Conservation (phyloP, 768 basidiomycete species). For the Podaxis pistillaris region DNA sequence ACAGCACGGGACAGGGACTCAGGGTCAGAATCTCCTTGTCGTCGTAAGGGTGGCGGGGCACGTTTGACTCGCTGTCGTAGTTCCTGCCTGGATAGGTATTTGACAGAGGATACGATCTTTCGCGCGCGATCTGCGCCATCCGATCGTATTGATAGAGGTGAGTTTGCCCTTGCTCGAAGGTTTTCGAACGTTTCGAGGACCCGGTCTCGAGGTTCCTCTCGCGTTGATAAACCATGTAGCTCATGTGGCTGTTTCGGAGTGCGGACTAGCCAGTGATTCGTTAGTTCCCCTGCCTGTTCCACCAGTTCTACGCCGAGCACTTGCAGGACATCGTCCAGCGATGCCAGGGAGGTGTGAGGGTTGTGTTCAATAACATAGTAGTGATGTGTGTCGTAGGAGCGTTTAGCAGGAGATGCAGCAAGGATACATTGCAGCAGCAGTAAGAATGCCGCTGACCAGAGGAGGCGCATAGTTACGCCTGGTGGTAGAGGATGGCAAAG, state of each 20-base stretch:
- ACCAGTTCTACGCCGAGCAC: constrained; percentile 80
- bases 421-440: constrained; percentile 20
- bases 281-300: constrained; percentile 82
- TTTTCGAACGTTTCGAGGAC: constrained; percentile 49
- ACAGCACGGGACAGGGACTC: constrained; percentile 42
- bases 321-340: constrained; percentile 57
- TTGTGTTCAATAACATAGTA: constrained; percentile 83
- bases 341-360: constrained; percentile 37
- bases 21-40: constrained; percentile 23
- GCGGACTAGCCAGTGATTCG: constrained; percentile 82
- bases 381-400: constrained; percentile 60
- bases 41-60: constrained; percentile 58
- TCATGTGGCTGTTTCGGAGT: constrained; percentile 36
- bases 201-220: constrained; percentile 38
- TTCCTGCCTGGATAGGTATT: constrained; percentile 57
- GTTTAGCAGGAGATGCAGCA: constrained; percentile 40
- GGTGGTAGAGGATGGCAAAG: constrained; percentile 29
- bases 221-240: constrained; percentile 22
- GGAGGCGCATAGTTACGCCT: constrained; percentile 30
- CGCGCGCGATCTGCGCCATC: constrained; percentile 37
- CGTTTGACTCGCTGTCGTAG: constrained; percentile 72
- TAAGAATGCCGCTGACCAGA: constrained; percentile 21
- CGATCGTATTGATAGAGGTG: constrained; percentile 38
- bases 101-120: constrained; percentile 54
- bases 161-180: constrained; percentile 37